Percentiles rank a stretch among this genome's conserved stretches.
Evolutionary conservation across 1,139 yeast genomes (phyloP).

Genomic region (Pichia sp.): DNA sequence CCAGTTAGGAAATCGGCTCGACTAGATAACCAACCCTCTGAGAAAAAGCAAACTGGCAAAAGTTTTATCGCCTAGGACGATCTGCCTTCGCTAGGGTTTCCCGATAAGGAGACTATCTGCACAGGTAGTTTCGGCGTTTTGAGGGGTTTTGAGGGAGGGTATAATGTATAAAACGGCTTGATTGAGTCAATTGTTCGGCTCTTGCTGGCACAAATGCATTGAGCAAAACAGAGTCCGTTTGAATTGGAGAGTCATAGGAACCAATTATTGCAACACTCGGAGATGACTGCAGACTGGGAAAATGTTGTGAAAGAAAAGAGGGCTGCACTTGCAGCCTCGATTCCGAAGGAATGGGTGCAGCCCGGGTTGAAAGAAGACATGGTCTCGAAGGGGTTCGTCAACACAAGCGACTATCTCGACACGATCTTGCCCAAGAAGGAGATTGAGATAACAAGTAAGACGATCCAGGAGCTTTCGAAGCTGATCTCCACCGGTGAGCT

Average conservation of each 20-base stretch:
- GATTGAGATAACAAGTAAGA: constrained; percentile 22
- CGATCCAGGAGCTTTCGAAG: constrained; percentile 12
- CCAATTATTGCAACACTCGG: neutral
- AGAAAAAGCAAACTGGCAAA: neutral
- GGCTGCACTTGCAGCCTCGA: constrained; percentile 16
- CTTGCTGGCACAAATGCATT: too few species aligned
- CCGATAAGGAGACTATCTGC: too few species aligned
- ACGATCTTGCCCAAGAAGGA: constrained; percentile 32
- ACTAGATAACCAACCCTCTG: neutral
- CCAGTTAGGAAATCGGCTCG: neutral
- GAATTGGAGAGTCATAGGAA: neutral
- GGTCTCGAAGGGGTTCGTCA: constrained; percentile 17
- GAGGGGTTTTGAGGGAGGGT: too few species aligned
- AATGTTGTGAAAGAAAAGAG: constrained; percentile 20
- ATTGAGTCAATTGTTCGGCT: too few species aligned
- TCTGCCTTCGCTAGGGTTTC: neutral
- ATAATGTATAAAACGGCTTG: too few species aligned
- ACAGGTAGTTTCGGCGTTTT: too few species aligned
- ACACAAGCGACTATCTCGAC: constrained; percentile 25
- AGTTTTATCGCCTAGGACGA: neutral
- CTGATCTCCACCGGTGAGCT: constrained; percentile 32
- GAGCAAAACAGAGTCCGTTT: too few species aligned
- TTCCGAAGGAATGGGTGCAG: constrained; percentile 32
- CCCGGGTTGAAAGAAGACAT: constrained; percentile 25
- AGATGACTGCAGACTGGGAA: constrained; percentile 23